Base-by-base conservation (phyloP, 495 filamentous ascomycete species). In the Aspergillus indologenus region DNA sequence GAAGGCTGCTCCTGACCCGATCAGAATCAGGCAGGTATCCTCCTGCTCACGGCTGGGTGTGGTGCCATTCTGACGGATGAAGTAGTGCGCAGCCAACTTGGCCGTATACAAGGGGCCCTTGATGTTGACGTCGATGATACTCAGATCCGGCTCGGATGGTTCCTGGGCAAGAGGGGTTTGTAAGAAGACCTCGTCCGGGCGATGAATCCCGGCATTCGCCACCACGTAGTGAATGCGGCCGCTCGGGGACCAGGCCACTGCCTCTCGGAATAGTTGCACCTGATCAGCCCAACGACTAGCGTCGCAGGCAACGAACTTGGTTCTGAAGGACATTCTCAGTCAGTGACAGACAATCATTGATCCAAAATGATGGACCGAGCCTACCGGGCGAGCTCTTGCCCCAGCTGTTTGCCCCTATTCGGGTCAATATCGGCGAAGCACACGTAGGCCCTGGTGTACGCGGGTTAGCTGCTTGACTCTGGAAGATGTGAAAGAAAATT, bases 131-230 rank as follows among this genome's bases (percentile, higher is more conserved):
- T 78, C 65, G 60, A 82, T 67, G 11, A 62, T 71, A 24, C 58
- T 68, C 24, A 79, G 67, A 53, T 77, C 69, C 18, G 76, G 69
- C 48, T 74, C 62, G 56, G 62, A 29, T 1, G 76, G 69, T 17
- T 63, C 63, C 3, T 61, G 53, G 19, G 68, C 65, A 20, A n/a
- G n/a, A n/a, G n/a, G n/a, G n/a, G n/a, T n/a, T n/a, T 67, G 54
- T 11, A 61, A 56, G 61, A 73, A 75, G 53, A 77, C 71, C 56
- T 71, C 69, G 47, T 77, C 72, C 0, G 61, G 62, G 50, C 77
- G 76, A 55, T 76, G 69, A 53, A 80, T 75, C 2, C 78, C 77
- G 5, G 77, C 77, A 58, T 81, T 80, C 0, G 73, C 71, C 9
- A 77, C 69, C 40, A 72, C 69, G 66, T 77, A 79, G 57, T 75